A percentile compares a stretch with the other conserved stretches of the same genome.
Conservation (phyloP, 192 early-diverging fungal genomes). For the Gigaspora rosea region DNA sequence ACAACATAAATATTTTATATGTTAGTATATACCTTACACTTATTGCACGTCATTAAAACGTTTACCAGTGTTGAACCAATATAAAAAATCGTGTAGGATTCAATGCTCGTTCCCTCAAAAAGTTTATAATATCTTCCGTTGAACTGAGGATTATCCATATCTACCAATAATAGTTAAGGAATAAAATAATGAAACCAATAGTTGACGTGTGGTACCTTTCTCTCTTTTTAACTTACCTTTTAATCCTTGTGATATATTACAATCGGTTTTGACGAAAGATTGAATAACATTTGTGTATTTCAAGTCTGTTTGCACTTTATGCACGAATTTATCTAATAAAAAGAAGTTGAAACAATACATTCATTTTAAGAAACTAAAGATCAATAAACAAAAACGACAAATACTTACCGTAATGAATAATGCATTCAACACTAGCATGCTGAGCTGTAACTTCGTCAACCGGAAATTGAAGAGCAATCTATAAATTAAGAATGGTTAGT, state of each 20-base stretch:
- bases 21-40: slow-evolving; percentile 45
- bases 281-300: too few species aligned
- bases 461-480: slow-evolving; percentile 91
- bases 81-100: slow-evolving; percentile 78
- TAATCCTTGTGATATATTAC: too few species aligned
- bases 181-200: too few species aligned
- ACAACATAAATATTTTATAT: neutral
- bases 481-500: slow-evolving; percentile 1
- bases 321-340: too few species aligned
- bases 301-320: too few species aligned
- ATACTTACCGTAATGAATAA: slow-evolving; percentile 84
- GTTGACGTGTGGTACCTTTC: too few species aligned
- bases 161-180: too few species aligned
- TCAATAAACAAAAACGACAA: too few species aligned
- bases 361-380: too few species aligned
- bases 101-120: slow-evolving; percentile 46
- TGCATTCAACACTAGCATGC: slow-evolving; percentile 82
- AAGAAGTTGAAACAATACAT: too few species aligned
- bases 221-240: too few species aligned
- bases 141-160: neutral
- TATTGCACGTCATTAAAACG: slow-evolving; percentile 77
- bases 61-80: slow-evolving; percentile 86
- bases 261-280: too few species aligned
- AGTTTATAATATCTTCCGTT: slow-evolving; percentile 58
- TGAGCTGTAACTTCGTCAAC: slow-evolving; percentile 96